These are phyloP conservation scores for Phoma herbarum DNA, from an alignment of 2,329 filamentous ascomycete species.

Conservation along the genomic window DNA sequence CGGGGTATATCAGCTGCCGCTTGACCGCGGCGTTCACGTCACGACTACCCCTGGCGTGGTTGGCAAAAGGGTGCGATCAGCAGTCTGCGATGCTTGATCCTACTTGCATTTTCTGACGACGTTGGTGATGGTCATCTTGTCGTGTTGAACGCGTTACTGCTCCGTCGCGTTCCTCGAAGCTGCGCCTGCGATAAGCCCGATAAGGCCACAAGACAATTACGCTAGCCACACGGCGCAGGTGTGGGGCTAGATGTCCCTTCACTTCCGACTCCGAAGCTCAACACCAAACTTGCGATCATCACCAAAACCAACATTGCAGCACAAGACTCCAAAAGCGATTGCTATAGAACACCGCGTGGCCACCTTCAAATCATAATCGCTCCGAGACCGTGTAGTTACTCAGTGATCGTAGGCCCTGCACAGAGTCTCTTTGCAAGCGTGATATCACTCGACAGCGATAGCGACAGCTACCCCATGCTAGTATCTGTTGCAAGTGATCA, in stretches of 20 bases:
- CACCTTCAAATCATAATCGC: neutral
- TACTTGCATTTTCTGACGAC: neutral
- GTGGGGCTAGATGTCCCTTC: conserved; percentile 1
- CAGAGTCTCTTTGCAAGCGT: neutral
- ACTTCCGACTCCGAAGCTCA: neutral
- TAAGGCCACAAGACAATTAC: conserved; percentile 32
- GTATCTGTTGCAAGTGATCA: too few relatives aligned
- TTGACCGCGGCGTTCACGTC: conserved; percentile 32
- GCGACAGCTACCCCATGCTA: too few relatives aligned
- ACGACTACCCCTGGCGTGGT: conserved; percentile 9
- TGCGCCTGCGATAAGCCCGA: conserved; percentile 5
- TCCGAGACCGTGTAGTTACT: neutral
- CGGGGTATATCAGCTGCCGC: conserved; percentile 36
- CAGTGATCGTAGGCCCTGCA: neutral
- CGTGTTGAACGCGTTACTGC: neutral
- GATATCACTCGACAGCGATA: neutral
- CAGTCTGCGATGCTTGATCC: neutral
- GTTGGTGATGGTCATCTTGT: neutral
- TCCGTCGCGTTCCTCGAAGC: conserved; percentile 3
- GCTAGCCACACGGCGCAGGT: conserved; percentile 8
- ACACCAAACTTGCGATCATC: neutral
- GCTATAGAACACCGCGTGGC: neutral
- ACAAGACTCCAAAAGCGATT: neutral
- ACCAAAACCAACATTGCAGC: neutral
- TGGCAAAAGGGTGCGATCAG: neutral